Conservation (phyloP, 2,329 filamentous ascomycete species). For the Geoglossum cookeanum region DNA sequence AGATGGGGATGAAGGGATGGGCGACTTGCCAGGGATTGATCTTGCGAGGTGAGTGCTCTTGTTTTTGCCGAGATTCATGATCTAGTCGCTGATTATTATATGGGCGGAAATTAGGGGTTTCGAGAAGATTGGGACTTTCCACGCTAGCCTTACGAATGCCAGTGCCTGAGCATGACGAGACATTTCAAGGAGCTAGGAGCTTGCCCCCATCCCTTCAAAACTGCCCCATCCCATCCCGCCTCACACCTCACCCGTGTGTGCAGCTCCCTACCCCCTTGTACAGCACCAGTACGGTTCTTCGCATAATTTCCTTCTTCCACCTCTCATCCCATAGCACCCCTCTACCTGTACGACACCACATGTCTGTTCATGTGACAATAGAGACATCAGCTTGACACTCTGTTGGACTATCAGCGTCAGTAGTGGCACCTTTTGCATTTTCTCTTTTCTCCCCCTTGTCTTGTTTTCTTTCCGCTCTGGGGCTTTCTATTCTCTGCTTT, state of each 20-base stretch:
- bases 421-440: no score
- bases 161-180: neutral
- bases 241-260: neutral
- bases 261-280: neutral
- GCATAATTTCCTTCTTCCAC: neutral
- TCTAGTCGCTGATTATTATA: neutral
- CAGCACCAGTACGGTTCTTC: neutral
- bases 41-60: neutral
- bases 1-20: neutral
- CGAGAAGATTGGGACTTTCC: conserved; percentile 5
- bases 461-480: no score
- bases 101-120: conserved; percentile 1
- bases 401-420: no score
- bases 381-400: no score
- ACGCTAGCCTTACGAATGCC: conserved; percentile 4
- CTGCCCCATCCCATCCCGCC: no score
- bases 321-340: no score
- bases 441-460: no score
- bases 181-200: neutral
- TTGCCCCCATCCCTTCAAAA: no score
- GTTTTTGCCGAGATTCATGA: neutral
- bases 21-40: conserved; percentile 1
- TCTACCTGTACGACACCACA: no score
- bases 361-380: no score
- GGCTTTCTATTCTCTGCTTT: no score